Base-by-base conservation (phyloP, 2,329 filamentous ascomycete species). In the Seiridium cupressi region DNA sequence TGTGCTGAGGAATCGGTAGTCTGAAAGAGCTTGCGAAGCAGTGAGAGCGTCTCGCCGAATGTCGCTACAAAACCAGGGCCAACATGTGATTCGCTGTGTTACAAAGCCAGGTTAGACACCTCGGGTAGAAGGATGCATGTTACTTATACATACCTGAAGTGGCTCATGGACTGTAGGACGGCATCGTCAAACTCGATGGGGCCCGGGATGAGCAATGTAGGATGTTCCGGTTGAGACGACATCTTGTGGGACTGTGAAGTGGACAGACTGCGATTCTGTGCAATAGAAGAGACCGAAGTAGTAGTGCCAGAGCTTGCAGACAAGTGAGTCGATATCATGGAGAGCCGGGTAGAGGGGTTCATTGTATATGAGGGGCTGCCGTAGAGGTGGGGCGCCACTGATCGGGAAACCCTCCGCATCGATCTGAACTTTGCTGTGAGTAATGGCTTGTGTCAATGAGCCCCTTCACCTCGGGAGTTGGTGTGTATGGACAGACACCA, bases 181-280 rank as follows among this genome's bases (percentile, higher is more conserved):
- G 89, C 93, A 94, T 98, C 94, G 75, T 97, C 94, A 73, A 97
- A 97, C 81, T 98, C 94, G 76, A 98, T 96, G 72, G 95, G 95
- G 65, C 95, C 95, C 55, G 95, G 95, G 72, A 99, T 98, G 79
- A 99, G 87, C 77, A 99, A 83, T 59, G 94, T 89, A 48, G 86
- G 77, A 72, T 89, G 86, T 55, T 80, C 76, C 59, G 84, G 80
- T 69, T 89, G 86, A 61, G 80, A 81, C 66, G 85, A 88, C 86
- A 89, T 89, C 58, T 72, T 80, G 72, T 66, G 51, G 53, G 66
- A 64, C 31, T 63, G 61, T 38, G 68, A 65, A 8, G 69, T 66
- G 3, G 72, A 72, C 44, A 74, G 63, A 42, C 59, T 68, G 64
- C 73, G 71, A 9, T 56, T 64, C 48, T 70, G 70, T 36, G 57